These are phyloP conservation scores for Hibiscus trionum DNA, from an alignment of 345 rosid genomes.

Conservation along the genomic window DNA sequence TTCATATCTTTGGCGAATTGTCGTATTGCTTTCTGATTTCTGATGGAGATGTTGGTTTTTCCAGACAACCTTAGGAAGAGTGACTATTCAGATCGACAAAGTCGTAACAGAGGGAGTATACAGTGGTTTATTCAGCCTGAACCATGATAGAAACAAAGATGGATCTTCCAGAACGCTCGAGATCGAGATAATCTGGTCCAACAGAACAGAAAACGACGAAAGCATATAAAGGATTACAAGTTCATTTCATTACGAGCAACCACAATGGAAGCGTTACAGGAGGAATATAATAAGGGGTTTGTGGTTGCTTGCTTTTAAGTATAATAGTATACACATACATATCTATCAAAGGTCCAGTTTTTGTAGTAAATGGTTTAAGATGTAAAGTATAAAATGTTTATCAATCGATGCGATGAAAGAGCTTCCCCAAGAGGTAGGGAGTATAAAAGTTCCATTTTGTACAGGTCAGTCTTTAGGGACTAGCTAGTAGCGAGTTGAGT, in stretches of 20 bases:
- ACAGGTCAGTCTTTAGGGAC: conserved; percentile 11
- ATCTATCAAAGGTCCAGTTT: conserved; percentile 23
- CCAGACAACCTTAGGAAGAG: conserved; percentile 78
- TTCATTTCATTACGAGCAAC: neutral
- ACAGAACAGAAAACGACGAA: conserved; percentile 22
- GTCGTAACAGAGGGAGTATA: conserved; percentile 64
- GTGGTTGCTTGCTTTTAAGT: conserved; percentile 20
- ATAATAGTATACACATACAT: neutral
- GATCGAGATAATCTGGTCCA: conserved; percentile 58
- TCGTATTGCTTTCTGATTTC: conserved; percentile 1
- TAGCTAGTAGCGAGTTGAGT: conserved; percentile 3
- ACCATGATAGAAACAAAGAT: conserved; percentile 46
- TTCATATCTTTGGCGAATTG: neutral
- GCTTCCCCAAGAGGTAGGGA: conserved; percentile 3
- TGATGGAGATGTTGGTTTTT: conserved; percentile 17
- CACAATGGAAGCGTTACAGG: neutral
- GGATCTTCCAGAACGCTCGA: conserved; percentile 52
- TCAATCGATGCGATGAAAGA: conserved; percentile 12
- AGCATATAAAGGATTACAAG: conserved; percentile 9
- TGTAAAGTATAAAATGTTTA: conserved; percentile 24
- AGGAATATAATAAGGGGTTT: neutral
- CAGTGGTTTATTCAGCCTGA: conserved; percentile 55
- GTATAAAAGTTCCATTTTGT: conserved; percentile 16
- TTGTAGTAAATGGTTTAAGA: conserved; percentile 22
- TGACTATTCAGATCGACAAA: conserved; percentile 79